phyloP scores from a whole-genome alignment of 352 stramenopile genomes.

The Blastocystis sp. region DNA sequence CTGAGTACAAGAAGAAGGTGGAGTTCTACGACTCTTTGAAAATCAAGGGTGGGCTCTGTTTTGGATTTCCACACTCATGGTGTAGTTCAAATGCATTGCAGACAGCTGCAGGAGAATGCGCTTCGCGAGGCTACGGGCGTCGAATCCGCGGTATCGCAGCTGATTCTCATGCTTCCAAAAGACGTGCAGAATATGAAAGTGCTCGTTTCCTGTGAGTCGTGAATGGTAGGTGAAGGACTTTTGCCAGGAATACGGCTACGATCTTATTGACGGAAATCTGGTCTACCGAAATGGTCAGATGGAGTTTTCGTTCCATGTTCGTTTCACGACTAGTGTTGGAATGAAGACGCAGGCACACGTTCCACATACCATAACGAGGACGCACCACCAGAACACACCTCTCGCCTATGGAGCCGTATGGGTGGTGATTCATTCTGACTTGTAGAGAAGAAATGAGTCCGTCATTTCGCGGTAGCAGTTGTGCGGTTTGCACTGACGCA shows the following conservation, averaged over 20 bases:
- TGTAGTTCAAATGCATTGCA: slow-evolving; percentile 51
- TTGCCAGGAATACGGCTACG: slow-evolving; percentile 43
- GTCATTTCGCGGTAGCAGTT: background rate
- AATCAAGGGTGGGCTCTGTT: slow-evolving; percentile 19
- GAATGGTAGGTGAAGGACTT: slow-evolving; percentile 38
- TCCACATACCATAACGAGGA: too few species aligned
- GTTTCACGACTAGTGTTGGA: too few species aligned
- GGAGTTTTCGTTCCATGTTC: too few species aligned
- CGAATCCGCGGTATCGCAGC: background rate
- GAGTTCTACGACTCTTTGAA: slow-evolving; percentile 55
- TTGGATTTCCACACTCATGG: background rate
- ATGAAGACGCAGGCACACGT: too few species aligned
- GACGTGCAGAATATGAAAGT: slow-evolving; percentile 51
- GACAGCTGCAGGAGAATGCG: slow-evolving; percentile 44
- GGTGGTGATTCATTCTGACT: too few species aligned
- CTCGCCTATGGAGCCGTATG: too few species aligned
- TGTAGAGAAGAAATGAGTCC: background rate
- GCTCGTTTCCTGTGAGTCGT: background rate
- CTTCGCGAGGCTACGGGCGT: slow-evolving; percentile 27
- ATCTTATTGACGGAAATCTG: slow-evolving; percentile 54
- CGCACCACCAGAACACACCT: too few species aligned
- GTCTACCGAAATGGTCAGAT: background rate
- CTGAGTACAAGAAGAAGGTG: slow-evolving; percentile 53
- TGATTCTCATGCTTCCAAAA: slow-evolving; percentile 15
- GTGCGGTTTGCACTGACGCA: background rate